Percentiles rank a stretch among this genome's conserved stretches.
Evolutionary conservation across 1,284 basidiomycete genomes (phyloP).

Genomic region (Lignosus rhinocerotis): DNA sequence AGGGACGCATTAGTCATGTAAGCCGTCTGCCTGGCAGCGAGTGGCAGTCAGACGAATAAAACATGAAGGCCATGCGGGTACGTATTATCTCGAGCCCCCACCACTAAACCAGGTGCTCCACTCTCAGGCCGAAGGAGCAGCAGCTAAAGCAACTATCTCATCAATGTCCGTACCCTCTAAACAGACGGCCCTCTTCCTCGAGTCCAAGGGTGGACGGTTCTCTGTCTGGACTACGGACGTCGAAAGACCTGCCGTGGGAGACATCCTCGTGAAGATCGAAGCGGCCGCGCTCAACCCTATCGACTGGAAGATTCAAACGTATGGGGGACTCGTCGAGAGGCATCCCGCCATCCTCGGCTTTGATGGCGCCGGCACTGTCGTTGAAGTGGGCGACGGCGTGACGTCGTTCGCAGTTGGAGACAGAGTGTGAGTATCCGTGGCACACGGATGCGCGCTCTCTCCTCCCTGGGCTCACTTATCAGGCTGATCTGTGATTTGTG

Average conservation of each 20-base stretch:
- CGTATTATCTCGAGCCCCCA: too few relatives aligned
- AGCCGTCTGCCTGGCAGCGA: too few relatives aligned
- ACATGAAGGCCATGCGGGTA: too few relatives aligned
- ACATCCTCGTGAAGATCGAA: conserved; percentile 43
- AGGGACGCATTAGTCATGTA: too few relatives aligned
- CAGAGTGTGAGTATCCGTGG: conserved; percentile 9
- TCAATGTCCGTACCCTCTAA: background rate
- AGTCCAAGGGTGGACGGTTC: conserved; percentile 18
- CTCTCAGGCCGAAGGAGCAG: too few relatives aligned
- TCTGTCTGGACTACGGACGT: conserved; percentile 21
- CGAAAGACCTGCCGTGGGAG: conserved; percentile 37
- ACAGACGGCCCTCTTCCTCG: conserved; percentile 31
- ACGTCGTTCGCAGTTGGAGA: conserved; percentile 55
- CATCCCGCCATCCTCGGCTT: conserved; percentile 52
- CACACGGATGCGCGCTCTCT: background rate
- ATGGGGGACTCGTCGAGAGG: conserved; percentile 32
- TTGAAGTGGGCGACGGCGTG: conserved; percentile 55
- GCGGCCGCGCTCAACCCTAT: conserved; percentile 43
- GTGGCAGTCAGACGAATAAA: too few relatives aligned
- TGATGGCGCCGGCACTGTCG: conserved; percentile 60
- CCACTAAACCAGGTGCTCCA: too few relatives aligned
- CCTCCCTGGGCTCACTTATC: too few relatives aligned
- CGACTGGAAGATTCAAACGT: conserved; percentile 40
- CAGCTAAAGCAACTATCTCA: too few relatives aligned
- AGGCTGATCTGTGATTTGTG: background rate